Evolutionary conservation across 164 flowering plant species (phyloP), one percentile per base, ranked within the genome.

Genomic region (Platanus orientalis): DNA sequence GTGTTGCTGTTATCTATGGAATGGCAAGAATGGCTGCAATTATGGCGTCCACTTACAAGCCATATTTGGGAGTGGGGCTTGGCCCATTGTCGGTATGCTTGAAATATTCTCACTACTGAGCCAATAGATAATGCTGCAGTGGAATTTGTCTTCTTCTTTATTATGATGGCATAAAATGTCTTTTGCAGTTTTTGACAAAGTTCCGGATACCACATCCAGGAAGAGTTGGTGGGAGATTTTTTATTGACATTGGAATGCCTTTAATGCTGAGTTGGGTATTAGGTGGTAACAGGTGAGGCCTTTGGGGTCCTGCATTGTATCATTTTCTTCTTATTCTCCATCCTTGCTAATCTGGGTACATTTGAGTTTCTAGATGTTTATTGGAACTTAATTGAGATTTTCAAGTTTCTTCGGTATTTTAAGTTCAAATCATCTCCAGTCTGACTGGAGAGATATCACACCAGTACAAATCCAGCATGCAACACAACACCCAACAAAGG

Each of bases 1-100:
- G 98, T 49, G 98, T 93, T 65, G 92, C 89, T 40, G 52, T 83
- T 39, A 87, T 93, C 58, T 89, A 90, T 75, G 94, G 96, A 63
- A 78, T 93, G 84, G 97, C 98, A 51, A 81, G 96, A 76, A 85
- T 86, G 91, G 96, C 96, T 72, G 98, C 98, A 47, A 65, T 82
- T 1, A 92, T 92, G 98, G 97, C 97, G 65, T 78, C 96, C 65
- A 90, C 96, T 55, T 93, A 90, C 77, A 93, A 88, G 70, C 89
- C 92, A 26, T 93, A 93, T 70, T 69, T 93, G 66, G 98, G 98
- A 20, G 92, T 87, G 14, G 98, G 98, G 28, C 97, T 93, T 64
- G 98, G 98, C 58, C 97, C 97, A 47, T 54, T 93, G 25, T 85
- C 88, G 82, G 98, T 90, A 83, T 20, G 90, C 32, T 58, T 53